Evolutionary conservation across 1,139 yeast species (phyloP).

Genomic region (Yamadazyma dushanensis): DNA sequence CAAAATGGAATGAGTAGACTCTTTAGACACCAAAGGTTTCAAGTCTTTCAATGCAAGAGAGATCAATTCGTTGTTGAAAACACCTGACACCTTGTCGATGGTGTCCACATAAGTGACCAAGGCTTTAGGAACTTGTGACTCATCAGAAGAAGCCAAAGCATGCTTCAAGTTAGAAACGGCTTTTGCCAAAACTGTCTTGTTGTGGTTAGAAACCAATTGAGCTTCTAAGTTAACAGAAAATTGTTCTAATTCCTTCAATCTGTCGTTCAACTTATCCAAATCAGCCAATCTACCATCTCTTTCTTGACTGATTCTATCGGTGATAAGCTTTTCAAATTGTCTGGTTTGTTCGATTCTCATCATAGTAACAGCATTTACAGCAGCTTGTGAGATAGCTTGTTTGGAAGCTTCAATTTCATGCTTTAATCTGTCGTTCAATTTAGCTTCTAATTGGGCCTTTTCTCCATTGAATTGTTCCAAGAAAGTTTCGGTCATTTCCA

Average conservation of each 20-base stretch:
- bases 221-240: slow-evolving; percentile 59
- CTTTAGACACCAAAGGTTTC: slow-evolving; percentile 43
- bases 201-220: slow-evolving; percentile 56
- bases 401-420: slow-evolving; percentile 72
- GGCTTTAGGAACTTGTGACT: slow-evolving; percentile 29
- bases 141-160: slow-evolving; percentile 36
- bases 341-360: slow-evolving; percentile 72
- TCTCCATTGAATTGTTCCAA: slow-evolving; percentile 52
- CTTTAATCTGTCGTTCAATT: slow-evolving; percentile 58
- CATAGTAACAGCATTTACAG: slow-evolving; percentile 73
- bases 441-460: slow-evolving; percentile 61
- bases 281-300: slow-evolving; percentile 78
- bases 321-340: slow-evolving; percentile 65
- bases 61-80: slow-evolving; percentile 45
- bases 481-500: slow-evolving; percentile 50
- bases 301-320: slow-evolving; percentile 70
- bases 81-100: slow-evolving; percentile 43
- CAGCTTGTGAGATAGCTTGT: slow-evolving; percentile 68
- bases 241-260: slow-evolving; percentile 59
- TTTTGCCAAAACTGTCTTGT: slow-evolving; percentile 56
- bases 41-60: slow-evolving; percentile 38
- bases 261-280: slow-evolving; percentile 57
- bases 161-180: slow-evolving; percentile 56
- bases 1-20: slow-evolving; percentile 59
- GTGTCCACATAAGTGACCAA: slow-evolving; percentile 48